These are phyloP conservation scores for Carex parvula DNA, from an alignment of 176 grass and related monocot genomes.

Conservation along the genomic window DNA sequence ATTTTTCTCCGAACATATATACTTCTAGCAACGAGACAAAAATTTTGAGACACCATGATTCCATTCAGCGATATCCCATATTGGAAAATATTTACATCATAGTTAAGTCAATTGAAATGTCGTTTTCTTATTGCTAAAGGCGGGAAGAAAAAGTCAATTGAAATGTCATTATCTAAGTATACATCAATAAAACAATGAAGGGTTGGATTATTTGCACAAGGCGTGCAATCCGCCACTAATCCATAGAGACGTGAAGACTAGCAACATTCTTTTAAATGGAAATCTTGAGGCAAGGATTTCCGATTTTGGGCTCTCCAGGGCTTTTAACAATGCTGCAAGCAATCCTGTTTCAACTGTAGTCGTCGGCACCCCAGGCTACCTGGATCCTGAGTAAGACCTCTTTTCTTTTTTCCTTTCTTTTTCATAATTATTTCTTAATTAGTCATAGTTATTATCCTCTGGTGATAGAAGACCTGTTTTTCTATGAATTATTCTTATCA, in stretches of 20 bases:
- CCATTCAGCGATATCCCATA: neutral
- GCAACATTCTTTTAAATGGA: slow-evolving; percentile 19
- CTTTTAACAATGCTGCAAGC: neutral
- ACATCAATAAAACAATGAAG: neutral
- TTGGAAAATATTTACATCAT: neutral
- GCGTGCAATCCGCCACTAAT: neutral
- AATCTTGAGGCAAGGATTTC: slow-evolving; percentile 26
- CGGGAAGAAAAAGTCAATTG: too few species aligned
- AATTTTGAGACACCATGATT: neutral
- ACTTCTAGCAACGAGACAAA: neutral
- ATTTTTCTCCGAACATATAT: too few species aligned
- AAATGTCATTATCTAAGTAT: too few species aligned
- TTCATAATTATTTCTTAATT: too few species aligned
- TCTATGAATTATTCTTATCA: neutral
- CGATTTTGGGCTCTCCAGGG: slow-evolving; percentile 21
- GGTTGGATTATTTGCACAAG: slow-evolving; percentile 21
- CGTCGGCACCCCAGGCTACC: neutral
- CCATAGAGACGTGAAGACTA: slow-evolving; percentile 19
- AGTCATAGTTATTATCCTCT: neutral
- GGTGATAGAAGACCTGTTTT: neutral
- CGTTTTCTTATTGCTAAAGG: too few species aligned
- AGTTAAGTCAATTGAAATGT: too few species aligned
- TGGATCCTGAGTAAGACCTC: slow-evolving; percentile 14
- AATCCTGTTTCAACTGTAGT: neutral
- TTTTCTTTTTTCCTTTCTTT: neutral